Evolutionary conservation across 805 yeast genomes (phyloP).

Genomic region (Pichia rugopelliculosa): DNA sequence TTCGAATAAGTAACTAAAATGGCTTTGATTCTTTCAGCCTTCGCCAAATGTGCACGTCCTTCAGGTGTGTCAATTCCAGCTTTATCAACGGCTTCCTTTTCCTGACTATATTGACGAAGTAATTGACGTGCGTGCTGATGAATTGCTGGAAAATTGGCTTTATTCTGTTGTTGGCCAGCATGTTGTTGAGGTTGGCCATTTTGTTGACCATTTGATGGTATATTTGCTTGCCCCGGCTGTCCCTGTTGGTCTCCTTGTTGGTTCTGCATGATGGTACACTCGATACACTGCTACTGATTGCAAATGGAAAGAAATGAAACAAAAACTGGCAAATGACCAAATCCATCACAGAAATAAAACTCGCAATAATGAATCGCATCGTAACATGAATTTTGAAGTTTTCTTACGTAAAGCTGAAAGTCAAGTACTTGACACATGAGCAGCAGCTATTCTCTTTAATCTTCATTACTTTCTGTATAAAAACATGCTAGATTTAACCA

Average conservation of each 20-base stretch:
- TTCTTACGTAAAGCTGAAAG: not conserved
- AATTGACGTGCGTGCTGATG: constrained; percentile 52
- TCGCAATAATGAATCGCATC: not conserved
- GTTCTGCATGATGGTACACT: too few species aligned
- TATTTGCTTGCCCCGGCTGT: not conserved
- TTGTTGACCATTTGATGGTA: not conserved
- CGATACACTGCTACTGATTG: too few species aligned
- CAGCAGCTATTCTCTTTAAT: not conserved
- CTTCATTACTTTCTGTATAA: not conserved
- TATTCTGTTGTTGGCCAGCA: constrained; percentile 11
- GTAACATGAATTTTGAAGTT: not conserved
- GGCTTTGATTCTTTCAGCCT: constrained; percentile 58
- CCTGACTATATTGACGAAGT: constrained; percentile 50
- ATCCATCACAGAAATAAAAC: too few species aligned
- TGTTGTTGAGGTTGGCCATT: not conserved
- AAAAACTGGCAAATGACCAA: not conserved
- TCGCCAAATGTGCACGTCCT: constrained; percentile 55
- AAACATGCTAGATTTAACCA: not conserved
- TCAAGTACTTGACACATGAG: too few species aligned
- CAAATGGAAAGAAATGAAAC: too few species aligned
- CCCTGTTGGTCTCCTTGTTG: not conserved
- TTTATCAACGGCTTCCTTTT: constrained; percentile 54
- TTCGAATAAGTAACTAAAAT: constrained; percentile 40
- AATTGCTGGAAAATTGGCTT: constrained; percentile 26
- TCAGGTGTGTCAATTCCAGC: constrained; percentile 53